Evolutionary conservation across 140 eudicot species (phyloP), one percentile per base, ranked within the genome.

Genomic region (Oenanthe javanica): DNA sequence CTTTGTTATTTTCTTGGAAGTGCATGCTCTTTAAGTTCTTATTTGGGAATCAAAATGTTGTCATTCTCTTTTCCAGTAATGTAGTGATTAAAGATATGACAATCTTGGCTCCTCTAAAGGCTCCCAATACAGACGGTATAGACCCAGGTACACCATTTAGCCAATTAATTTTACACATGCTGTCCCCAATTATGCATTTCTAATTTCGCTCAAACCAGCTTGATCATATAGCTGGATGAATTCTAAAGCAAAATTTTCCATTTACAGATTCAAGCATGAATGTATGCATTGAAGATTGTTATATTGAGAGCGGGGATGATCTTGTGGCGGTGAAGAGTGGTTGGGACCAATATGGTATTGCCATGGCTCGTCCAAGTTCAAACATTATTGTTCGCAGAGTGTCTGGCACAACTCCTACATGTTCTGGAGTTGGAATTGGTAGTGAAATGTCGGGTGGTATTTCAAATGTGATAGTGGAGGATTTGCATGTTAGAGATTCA

Each of bases 401-500:
- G 1, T 92, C 97, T 0, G 99, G 97, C 70, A 92, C 99, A 16
- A 94, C 99, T 50, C 99, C 99, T 6, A 95, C 99, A 6, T 95
- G 99, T 79, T 95, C 99, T 11, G 99, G 99, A 31, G 86, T 92
- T 12, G 99, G 99, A 66, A 90, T 92, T 38, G 99, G 99, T 75
- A 95, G 99, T 15, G 99, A 95, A 82, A 95, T 95, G 99, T 95
- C 99, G 1, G 99, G 99, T 27, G 99, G 99, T n/a, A 80, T 95
- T 74, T 84, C 89, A 23, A 87, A 95, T 71, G 76, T 95, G 11
- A 79, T 78, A 18, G 77, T 95, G 10, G 97, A 92, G 76, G 88
- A 95, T 78, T 74, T 95, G 71, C 81, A 89, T 76, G 79, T 95
- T 5, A 85, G 96, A 82, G 89, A 95, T 81, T 89, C 99, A 9